Conservation (phyloP, 1,284 basidiomycete species). For the Apiotrichum veenhuisii region DNA sequence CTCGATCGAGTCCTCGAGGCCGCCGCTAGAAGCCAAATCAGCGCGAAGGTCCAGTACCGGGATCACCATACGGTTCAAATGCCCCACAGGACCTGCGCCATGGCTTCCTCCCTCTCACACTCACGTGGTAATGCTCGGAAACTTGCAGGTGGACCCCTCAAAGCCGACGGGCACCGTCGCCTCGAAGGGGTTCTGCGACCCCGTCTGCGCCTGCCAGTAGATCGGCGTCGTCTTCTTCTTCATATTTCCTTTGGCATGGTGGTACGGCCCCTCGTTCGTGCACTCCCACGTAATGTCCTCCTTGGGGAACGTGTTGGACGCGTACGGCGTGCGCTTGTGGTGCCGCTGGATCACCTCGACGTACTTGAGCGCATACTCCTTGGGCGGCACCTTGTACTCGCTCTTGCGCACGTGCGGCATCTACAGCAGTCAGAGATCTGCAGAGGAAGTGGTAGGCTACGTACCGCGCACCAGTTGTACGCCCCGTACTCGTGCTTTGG, state of each 20-base stretch:
- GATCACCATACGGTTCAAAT: no score
- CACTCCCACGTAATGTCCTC: constrained; percentile 41
- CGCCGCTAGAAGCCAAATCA: no score
- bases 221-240: constrained; percentile 22
- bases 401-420: constrained; percentile 34
- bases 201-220: constrained; percentile 29
- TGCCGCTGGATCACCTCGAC: constrained; percentile 44
- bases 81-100: no score
- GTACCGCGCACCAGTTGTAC: constrained; percentile 31
- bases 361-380: constrained; percentile 31
- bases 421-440: constrained; percentile 12
- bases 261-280: constrained; percentile 26
- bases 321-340: constrained; percentile 45
- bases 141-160: constrained; percentile 33
- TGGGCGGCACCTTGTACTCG: constrained; percentile 25
- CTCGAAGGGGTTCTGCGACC: constrained; percentile 35
- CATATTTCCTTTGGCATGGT: constrained; percentile 20
- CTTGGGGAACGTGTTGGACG: constrained; percentile 40
- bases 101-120: no score
- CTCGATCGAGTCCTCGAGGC: constrained; percentile 28
- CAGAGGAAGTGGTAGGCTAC: not conserved
- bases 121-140: constrained; percentile 34
- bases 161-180: constrained; percentile 31
- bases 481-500: constrained; percentile 29
- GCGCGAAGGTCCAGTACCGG: no score